Evolutionary conservation across 1,284 basidiomycete species (phyloP).

Genomic region (Heterobasidion occidentale): DNA sequence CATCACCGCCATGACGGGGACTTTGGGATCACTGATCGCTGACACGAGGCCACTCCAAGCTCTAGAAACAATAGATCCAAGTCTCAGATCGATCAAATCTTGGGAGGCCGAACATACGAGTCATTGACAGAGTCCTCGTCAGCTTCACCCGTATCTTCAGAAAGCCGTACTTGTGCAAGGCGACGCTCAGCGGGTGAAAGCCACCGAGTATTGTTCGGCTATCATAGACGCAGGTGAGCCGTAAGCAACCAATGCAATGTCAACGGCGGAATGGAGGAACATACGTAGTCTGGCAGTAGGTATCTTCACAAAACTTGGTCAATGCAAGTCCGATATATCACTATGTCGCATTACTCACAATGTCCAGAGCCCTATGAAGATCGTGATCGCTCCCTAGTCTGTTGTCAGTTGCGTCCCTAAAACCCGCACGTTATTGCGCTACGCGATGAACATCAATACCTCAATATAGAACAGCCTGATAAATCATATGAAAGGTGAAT

Average conservation of each 20-base stretch:
- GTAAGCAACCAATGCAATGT: not conserved
- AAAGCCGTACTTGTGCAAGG: conserved; percentile 63
- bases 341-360: conserved; percentile 30
- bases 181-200: conserved; percentile 48
- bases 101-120: conserved; percentile 32
- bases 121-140: conserved; percentile 48
- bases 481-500: not conserved
- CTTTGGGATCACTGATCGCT: conserved; percentile 57
- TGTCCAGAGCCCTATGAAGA: conserved; percentile 44
- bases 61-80: conserved; percentile 20
- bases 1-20: conserved; percentile 52
- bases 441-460: conserved; percentile 20
- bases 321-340: not conserved
- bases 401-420: not conserved
- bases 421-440: not conserved
- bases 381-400: conserved; percentile 46
- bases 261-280: conserved; percentile 9
- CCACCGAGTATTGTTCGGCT: conserved; percentile 66
- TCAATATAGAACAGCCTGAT: conserved; percentile 56
- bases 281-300: conserved; percentile 16
- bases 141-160: conserved; percentile 71
- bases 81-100: not conserved
- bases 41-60: conserved; percentile 44
- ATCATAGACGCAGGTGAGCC: not conserved
- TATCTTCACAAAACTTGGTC: conserved; percentile 6